A percentile compares a stretch with the other conserved stretches of the same genome.
These are phyloP conservation scores for Gastrodia elata DNA, from an alignment of 106 monocot species.

Conservation along the genomic window DNA sequence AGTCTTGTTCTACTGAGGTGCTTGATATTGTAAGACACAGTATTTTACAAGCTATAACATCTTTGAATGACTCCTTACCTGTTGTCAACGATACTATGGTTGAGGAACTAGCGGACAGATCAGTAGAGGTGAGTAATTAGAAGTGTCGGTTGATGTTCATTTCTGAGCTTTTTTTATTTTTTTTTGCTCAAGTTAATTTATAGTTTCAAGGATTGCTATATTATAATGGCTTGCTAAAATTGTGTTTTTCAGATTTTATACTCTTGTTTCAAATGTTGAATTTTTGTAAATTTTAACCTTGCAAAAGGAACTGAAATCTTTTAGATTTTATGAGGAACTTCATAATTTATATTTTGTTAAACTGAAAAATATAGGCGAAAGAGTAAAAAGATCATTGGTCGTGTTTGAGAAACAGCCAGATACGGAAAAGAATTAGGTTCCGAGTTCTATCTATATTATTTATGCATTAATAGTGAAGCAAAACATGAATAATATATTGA, in stretches of 20 bases:
- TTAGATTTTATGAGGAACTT: not conserved
- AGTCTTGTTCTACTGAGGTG: constrained; percentile 60
- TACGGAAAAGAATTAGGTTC: not conserved
- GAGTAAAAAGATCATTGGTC: not conserved
- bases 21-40: constrained; percentile 62
- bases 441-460: not conserved
- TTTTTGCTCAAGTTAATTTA: not conserved
- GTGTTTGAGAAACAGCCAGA: not conserved
- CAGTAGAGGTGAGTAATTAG: constrained; percentile 56
- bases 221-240: not conserved
- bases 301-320: not conserved
- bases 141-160: not conserved
- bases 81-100: constrained; percentile 54
- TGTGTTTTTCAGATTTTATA: not conserved
- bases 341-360: not conserved
- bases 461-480: not conserved
- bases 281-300: not conserved
- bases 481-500: not conserved
- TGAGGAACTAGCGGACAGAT: constrained; percentile 68
- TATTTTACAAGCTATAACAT: constrained; percentile 46
- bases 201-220: not conserved
- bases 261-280: not conserved
- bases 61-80: constrained; percentile 45
- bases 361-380: not conserved
- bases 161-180: not conserved